These are phyloP conservation scores for Aristolochia fimbriata DNA, from an alignment of 164 flowering plant genomes.

Conservation along the genomic window DNA sequence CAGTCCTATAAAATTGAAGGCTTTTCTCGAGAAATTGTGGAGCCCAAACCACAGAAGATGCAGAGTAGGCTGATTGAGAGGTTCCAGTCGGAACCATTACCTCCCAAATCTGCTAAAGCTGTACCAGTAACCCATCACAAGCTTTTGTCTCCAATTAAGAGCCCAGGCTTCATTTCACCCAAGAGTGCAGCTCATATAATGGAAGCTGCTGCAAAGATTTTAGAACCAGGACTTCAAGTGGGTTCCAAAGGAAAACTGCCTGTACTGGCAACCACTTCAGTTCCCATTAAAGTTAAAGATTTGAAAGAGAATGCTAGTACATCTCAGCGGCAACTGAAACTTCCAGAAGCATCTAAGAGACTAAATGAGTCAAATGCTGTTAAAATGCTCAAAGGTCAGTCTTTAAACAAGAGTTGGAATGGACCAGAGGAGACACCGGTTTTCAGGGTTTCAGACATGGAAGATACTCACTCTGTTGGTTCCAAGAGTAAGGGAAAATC, in stretches of 20 bases:
- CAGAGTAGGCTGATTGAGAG: slow-evolving; percentile 21
- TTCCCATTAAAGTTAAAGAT: slow-evolving; percentile 33
- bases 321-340: slow-evolving; percentile 30
- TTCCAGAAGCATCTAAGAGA: slow-evolving; percentile 33
- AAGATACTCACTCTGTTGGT: slow-evolving; percentile 17
- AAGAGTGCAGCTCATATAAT: slow-evolving; percentile 69
- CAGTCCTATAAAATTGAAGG: slow-evolving; percentile 20
- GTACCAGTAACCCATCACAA: slow-evolving; percentile 62
- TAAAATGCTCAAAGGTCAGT: slow-evolving; percentile 63
- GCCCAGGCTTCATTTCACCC: slow-evolving; percentile 41
- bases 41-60: slow-evolving; percentile 34
- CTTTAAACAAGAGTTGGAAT: slow-evolving; percentile 40
- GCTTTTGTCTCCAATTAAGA: slow-evolving; percentile 80
- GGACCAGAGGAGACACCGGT: slow-evolving; percentile 9
- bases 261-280: slow-evolving; percentile 27
- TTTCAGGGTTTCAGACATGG: slow-evolving; percentile 21
- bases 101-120: slow-evolving; percentile 74
- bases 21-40: slow-evolving; percentile 21
- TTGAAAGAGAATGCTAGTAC: slow-evolving; percentile 46
- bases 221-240: slow-evolving; percentile 43
- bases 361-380: slow-evolving; percentile 56
- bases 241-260: slow-evolving; percentile 26
- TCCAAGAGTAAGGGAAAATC: slow-evolving; percentile 53
- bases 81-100: slow-evolving; percentile 71
- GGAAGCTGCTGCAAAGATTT: slow-evolving; percentile 86